Evolutionary conservation across 805 yeast genomes (phyloP).

Genomic region (Schwanniomyces yamadae): DNA sequence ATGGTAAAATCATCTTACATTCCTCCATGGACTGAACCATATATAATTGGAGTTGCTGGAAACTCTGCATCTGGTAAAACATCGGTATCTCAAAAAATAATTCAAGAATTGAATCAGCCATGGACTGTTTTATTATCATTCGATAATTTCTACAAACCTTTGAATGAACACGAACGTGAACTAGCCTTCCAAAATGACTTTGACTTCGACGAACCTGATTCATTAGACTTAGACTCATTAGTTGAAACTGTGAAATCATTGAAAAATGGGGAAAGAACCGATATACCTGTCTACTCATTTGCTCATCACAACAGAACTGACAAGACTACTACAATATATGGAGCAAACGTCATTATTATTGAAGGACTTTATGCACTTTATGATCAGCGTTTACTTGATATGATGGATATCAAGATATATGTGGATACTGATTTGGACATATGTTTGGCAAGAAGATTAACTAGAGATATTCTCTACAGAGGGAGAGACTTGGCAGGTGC

Average conservation of each 20-base stretch:
- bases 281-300: conserved; percentile 55
- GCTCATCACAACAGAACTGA: conserved; percentile 66
- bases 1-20: conserved; percentile 21
- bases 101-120: conserved; percentile 76
- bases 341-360: conserved; percentile 88
- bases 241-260: conserved; percentile 61
- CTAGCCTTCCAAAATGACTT: conserved; percentile 67
- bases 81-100: conserved; percentile 80
- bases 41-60: conserved; percentile 50
- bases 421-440: conserved; percentile 94
- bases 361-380: conserved; percentile 89
- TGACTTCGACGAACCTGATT: conserved; percentile 87
- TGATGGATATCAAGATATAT: conserved; percentile 84
- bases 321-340: conserved; percentile 75
- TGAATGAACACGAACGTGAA: conserved; percentile 57
- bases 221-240: conserved; percentile 75
- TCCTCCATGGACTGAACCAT: conserved; percentile 45
- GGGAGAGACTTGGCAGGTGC: conserved; percentile 85
- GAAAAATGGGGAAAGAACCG: conserved; percentile 59
- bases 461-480: conserved; percentile 81
- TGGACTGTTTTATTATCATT: conserved; percentile 90
- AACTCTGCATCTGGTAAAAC: conserved; percentile 85
- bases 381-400: conserved; percentile 61
- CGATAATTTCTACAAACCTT: conserved; percentile 87
- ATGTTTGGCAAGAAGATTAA: conserved; percentile 83